phyloP scores from a whole-genome alignment of 257 asterid species.

The Nicotiana attenuata region DNA sequence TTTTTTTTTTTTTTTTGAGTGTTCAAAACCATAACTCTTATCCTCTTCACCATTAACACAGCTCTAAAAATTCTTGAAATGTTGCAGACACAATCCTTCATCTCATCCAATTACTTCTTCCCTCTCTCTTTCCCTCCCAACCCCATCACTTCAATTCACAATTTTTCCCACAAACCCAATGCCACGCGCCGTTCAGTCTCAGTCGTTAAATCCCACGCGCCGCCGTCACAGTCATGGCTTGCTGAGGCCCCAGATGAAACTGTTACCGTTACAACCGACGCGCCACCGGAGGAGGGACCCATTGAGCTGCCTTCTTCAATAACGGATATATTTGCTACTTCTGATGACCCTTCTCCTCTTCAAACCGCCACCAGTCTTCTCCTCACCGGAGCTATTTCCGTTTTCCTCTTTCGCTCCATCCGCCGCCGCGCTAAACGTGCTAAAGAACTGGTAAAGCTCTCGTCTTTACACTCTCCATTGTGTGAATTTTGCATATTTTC shows the following conservation, averaged over 20 bases:
- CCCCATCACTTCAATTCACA: neutral
- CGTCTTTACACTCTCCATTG: neutral
- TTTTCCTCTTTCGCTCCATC: slow-evolving; percentile 79
- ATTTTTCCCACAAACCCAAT: neutral
- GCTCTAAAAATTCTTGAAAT: slow-evolving; percentile 9
- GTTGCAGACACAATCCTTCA: slow-evolving; percentile 19
- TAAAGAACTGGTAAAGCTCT: slow-evolving; percentile 46
- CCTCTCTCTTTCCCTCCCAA: slow-evolving; percentile 3
- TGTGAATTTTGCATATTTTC: neutral
- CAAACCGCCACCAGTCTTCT: slow-evolving; percentile 83
- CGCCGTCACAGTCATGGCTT: slow-evolving; percentile 17
- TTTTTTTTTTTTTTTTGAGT: neutral
- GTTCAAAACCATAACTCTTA: neutral
- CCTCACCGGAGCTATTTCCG: slow-evolving; percentile 78
- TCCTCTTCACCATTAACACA: neutral
- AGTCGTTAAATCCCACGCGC: slow-evolving; percentile 17
- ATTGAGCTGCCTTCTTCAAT: slow-evolving; percentile 53
- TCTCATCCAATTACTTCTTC: slow-evolving; percentile 16
- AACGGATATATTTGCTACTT: slow-evolving; percentile 37
- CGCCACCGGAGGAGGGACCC: slow-evolving; percentile 49
- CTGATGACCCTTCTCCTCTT: slow-evolving; percentile 55
- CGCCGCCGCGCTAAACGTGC: slow-evolving; percentile 89
- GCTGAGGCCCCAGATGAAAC: slow-evolving; percentile 21
- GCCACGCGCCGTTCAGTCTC: slow-evolving; percentile 13
- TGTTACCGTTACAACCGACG: neutral